These are phyloP conservation scores for Coemansia sp. DNA, from an alignment of 192 early-diverging fungal genomes.

Conservation along the genomic window DNA sequence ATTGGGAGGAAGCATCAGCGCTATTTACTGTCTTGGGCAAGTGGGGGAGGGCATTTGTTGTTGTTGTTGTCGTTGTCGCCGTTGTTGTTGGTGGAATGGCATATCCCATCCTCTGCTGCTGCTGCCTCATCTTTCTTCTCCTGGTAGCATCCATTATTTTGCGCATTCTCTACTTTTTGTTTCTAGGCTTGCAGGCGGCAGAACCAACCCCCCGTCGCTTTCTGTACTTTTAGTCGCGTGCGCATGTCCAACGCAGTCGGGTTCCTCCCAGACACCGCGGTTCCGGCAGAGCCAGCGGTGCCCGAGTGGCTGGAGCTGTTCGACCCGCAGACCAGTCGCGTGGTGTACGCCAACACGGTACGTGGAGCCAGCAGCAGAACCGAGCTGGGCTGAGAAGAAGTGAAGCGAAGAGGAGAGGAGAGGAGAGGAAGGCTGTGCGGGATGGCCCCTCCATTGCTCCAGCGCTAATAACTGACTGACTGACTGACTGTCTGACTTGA, in stretches of 20 bases:
- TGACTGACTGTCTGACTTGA: not conserved
- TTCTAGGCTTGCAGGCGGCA: not conserved
- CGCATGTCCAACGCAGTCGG: slow-evolving; percentile 8
- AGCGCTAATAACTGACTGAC: not conserved
- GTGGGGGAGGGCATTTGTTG: not conserved
- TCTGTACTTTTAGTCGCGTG: slow-evolving; percentile 10
- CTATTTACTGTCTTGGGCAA: not conserved
- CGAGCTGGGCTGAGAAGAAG: not conserved
- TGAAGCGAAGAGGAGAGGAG: not conserved
- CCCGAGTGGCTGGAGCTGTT: slow-evolving; percentile 69
- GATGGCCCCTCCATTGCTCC: not conserved
- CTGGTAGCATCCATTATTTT: slow-evolving; percentile 1
- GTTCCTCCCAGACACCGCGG: slow-evolving; percentile 16
- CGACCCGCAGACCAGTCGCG: slow-evolving; percentile 63
- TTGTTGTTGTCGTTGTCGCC: not conserved
- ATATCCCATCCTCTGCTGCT: not conserved
- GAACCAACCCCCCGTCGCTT: not conserved
- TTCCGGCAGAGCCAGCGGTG: slow-evolving; percentile 10
- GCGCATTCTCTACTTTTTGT: not conserved
- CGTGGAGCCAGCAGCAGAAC: not conserved
- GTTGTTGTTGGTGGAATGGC: not conserved
- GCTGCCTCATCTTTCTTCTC: not conserved
- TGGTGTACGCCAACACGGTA: slow-evolving; percentile 73
- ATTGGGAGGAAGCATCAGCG: too few relatives aligned
- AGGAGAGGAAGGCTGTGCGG: too few relatives aligned